Evolutionary conservation across 1,284 basidiomycete species (phyloP).

Genomic region (Cutaneotrichosporon sp.): DNA sequence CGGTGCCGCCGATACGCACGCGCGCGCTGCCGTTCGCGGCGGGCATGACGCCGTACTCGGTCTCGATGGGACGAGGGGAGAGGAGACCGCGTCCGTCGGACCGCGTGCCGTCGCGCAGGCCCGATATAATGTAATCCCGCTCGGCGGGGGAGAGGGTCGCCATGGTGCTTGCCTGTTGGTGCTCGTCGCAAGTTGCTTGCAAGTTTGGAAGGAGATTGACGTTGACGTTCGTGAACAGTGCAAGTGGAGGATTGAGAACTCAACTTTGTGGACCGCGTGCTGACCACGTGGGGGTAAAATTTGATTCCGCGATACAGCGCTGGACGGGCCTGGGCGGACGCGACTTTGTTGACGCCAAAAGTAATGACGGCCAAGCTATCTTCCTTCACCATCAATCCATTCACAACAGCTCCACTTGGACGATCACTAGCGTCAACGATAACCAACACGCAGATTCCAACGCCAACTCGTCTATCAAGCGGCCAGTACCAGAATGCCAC

Average conservation of each 20-base stretch:
- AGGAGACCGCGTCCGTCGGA: slow-evolving; percentile 38
- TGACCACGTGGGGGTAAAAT: too few relatives aligned
- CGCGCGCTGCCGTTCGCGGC: slow-evolving; percentile 45
- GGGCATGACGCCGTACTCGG: slow-evolving; percentile 44
- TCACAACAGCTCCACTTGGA: too few relatives aligned
- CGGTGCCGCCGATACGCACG: slow-evolving; percentile 38
- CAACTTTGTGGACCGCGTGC: background rate
- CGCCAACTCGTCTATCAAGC: background rate
- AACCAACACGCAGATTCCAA: too few relatives aligned
- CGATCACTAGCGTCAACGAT: too few relatives aligned
- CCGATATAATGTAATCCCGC: slow-evolving; percentile 42
- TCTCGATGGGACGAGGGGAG: slow-evolving; percentile 30
- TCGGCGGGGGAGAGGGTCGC: slow-evolving; percentile 43
- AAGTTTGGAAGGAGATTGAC: background rate
- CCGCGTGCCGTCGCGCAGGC: slow-evolving; percentile 38
- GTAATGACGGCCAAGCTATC: too few relatives aligned
- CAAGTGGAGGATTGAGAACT: background rate
- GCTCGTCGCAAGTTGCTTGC: background rate
- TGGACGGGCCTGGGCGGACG: too few relatives aligned
- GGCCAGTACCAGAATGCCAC: too few relatives aligned
- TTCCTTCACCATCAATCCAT: too few relatives aligned
- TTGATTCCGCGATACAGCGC: background rate
- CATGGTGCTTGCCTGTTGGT: slow-evolving; percentile 9
- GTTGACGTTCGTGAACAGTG: too few relatives aligned
- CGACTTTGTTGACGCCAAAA: slow-evolving; percentile 3